Evolutionary conservation across 2,329 filamentous ascomycete species (phyloP).

Genomic region (Alternaria consortialis): DNA sequence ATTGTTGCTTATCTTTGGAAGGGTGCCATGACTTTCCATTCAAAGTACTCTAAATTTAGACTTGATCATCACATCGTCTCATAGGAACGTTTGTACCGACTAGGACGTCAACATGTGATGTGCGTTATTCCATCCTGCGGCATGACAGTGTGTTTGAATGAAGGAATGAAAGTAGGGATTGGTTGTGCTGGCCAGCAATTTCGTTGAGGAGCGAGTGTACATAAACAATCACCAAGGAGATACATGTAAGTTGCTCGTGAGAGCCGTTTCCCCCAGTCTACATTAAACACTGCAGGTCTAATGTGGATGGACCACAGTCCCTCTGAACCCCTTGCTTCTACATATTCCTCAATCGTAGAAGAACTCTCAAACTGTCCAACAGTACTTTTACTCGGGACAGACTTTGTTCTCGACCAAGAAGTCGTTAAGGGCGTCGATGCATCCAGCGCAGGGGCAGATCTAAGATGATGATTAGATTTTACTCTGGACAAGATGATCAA

Average conservation of each 20-base stretch:
- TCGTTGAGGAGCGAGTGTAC: slow-evolving; percentile 3
- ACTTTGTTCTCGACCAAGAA: slow-evolving; percentile 17
- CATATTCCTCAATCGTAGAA: not conserved
- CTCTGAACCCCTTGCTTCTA: not conserved
- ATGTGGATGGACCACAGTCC: not conserved
- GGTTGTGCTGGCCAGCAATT: slow-evolving; percentile 12
- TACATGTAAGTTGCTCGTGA: not conserved
- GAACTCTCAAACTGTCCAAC: not conserved
- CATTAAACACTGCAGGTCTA: not conserved
- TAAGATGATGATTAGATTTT: not conserved
- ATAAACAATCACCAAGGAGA: slow-evolving; percentile 8
- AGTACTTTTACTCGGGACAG: not conserved
- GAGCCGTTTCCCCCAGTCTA: not conserved
- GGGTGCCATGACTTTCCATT: not conserved
- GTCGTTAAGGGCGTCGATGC: slow-evolving; percentile 11
- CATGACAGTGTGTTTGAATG: not conserved
- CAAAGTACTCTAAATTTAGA: not conserved
- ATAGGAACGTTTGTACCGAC: not conserved
- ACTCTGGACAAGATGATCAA: not conserved
- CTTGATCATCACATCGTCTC: not conserved
- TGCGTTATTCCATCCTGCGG: not conserved
- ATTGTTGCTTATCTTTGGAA: not conserved
- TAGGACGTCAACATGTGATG: too few relatives aligned
- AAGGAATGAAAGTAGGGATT: not conserved
- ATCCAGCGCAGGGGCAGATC: slow-evolving; percentile 17